Evolutionary conservation across 164 flowering plant species (phyloP), one percentile per base, ranked within the genome.

Genomic region (Taxillus chinensis): DNA sequence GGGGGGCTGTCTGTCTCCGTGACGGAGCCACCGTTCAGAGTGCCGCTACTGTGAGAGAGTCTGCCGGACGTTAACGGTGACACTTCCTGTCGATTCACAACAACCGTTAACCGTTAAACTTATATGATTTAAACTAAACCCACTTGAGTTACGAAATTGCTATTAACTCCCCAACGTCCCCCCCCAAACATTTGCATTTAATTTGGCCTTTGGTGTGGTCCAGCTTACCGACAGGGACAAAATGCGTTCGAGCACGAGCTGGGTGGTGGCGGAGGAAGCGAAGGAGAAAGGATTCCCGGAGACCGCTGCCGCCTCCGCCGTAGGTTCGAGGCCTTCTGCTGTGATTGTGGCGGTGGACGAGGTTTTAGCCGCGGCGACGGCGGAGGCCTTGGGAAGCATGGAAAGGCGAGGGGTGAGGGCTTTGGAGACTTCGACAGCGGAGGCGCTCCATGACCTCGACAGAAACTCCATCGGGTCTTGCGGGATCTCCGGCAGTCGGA

Each of bases 231-330:
- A 83, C 65, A 84, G 97, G 13, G 95, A 84, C 87, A 90, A 77
- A 50, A 90, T 90, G 45, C 92, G 81, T 17, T 90, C 95, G 49
- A 90, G 82, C 11, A 90, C 90, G 16, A 87, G 83, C 73, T 87
- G 95, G 3, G 97, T 81, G 55, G 93, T 85, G 1, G 82, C 82
- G 14, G 90, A 76, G 7, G 93, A 83, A 69, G 87, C 80, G 50
- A 83, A 86, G 8, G 81, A 75, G 70, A 78, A 79, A 52, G 75
- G 80, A 46, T 75, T 74, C n/a, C 66, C 72, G 7, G 72, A 11
- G 16, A 41, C 5, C 7, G 59, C 5, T n/a, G 55, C 72, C 11
- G 58, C 64, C 74, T 10, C 61, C 71, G 42, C 52, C 7, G 27
- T 27, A 27, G 27, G 27, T 27, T 27, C 27, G 15, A 46, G 13